Base-by-base conservation (phyloP, 1,284 basidiomycete genomes). In the Lignosus rhinocerotis region DNA sequence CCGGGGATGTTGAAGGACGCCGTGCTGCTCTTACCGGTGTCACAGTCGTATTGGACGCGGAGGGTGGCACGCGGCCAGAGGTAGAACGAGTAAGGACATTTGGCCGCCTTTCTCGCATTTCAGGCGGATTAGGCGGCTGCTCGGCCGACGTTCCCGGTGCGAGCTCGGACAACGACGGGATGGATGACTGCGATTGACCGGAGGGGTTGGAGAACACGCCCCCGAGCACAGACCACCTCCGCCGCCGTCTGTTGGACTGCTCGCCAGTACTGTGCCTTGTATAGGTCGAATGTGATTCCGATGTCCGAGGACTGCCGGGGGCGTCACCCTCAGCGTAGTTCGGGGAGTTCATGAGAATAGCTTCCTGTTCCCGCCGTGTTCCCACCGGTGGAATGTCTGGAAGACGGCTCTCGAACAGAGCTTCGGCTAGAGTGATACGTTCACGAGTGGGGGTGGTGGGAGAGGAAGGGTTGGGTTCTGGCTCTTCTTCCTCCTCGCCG, bases 331-430 rank as follows among this genome's bases (percentile, higher is more conserved):
- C 79, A 6, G 71, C 69, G 3, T 67, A 65, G 12, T 21, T 70
- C 56, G 21, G 64, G 61, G 12, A 76, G 66, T 76, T 72, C 17
- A 91, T 73, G 17, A 91, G 65, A 45, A 91, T 87, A 16, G 89
- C 83, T 44, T 87, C 80, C 67, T 92, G 90, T 14, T 82, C 76
- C 56, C 74, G 82, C 52, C 76, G 75, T 19, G 85, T 81, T n/a
- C 90, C 90, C 39, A 77, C 75, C 10, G 90, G 90, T 12, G 90
- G 87, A 9, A 90, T 69, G 48, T 87, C 80, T 7, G 91, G 88
- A 50, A 90, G 70, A 45, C 90, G 84, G 66, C 90, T 93, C 73
- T 93, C 90, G 58, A 88, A 69, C 17, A 93, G 74, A 17, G 86
- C 86, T 62, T 93, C 85, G 0, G 80, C 85, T 43, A 93, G 80